phyloP scores from a whole-genome alignment of 2,329 filamentous ascomycete genomes.

The Aspergillus floridensis region DNA sequence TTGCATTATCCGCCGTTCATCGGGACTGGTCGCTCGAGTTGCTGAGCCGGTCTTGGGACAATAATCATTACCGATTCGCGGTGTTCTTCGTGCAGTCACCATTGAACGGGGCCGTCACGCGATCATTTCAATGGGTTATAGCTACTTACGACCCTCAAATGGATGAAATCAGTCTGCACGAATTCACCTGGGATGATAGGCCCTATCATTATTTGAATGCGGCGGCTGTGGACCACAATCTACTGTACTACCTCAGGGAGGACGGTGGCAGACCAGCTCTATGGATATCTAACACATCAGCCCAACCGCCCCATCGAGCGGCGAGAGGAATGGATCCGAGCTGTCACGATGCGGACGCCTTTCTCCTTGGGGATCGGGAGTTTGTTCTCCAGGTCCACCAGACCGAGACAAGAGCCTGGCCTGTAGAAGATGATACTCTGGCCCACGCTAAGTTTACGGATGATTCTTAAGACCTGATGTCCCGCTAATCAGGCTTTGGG shows the following conservation, averaged over 20 bases:
- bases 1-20: background rate
- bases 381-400: slow-evolving; percentile 19
- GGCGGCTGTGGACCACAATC: slow-evolving; percentile 10
- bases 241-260: slow-evolving; percentile 21
- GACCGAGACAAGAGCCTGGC: slow-evolving; percentile 22
- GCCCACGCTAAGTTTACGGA: background rate
- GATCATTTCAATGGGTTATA: slow-evolving; percentile 1
- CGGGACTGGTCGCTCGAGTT: background rate
- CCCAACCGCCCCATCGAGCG: slow-evolving; percentile 10
- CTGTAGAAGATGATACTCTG: slow-evolving; percentile 17
- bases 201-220: slow-evolving; percentile 9
- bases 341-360: slow-evolving; percentile 8
- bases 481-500: background rate
- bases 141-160: slow-evolving; percentile 12
- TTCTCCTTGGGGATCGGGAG: slow-evolving; percentile 19
- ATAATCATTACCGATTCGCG: slow-evolving; percentile 10
- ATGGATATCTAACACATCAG: slow-evolving; percentile 18
- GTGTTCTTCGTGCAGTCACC: slow-evolving; percentile 5
- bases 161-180: slow-evolving; percentile 14
- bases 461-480: background rate
- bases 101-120: background rate
- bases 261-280: slow-evolving; percentile 17
- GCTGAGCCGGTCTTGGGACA: background rate
- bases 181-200: slow-evolving; percentile 5
- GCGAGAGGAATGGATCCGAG: slow-evolving; percentile 13